phyloP scores from a whole-genome alignment of 305 asterid genomes.

The Fraxinus angustifolia region DNA sequence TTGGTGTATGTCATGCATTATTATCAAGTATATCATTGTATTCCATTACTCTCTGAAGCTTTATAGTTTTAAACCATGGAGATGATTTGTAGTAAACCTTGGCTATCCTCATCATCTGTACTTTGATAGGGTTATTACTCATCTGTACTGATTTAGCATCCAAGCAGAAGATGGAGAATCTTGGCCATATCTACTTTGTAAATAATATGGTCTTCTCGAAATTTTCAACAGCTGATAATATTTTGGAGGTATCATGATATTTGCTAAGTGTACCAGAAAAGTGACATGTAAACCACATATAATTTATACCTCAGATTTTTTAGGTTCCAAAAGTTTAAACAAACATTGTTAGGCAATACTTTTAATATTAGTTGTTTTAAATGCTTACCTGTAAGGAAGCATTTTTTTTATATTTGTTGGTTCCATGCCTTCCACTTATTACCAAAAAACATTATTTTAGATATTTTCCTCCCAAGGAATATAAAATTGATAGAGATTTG shows the following conservation, averaged over 20 bases:
- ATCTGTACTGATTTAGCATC: not conserved
- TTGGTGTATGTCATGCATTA: not conserved
- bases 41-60: not conserved
- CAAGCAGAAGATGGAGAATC: not conserved
- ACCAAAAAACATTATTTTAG: not conserved
- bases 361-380: not conserved
- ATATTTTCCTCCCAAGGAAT: not conserved
- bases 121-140: not conserved
- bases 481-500: not conserved
- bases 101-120: not conserved
- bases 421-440: not conserved
- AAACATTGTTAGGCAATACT: not conserved
- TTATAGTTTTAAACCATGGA: not conserved
- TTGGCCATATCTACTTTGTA: not conserved
- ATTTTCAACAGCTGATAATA: not conserved
- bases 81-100: not conserved
- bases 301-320: not conserved
- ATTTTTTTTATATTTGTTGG: not conserved
- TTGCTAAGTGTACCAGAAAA: not conserved
- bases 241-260: not conserved
- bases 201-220: not conserved
- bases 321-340: not conserved
- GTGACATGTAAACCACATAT: not conserved
- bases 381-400: not conserved
- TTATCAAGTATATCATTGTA: not conserved